phyloP scores from a whole-genome alignment of 495 filamentous ascomycete species.

The Pyrenula massariospora region DNA sequence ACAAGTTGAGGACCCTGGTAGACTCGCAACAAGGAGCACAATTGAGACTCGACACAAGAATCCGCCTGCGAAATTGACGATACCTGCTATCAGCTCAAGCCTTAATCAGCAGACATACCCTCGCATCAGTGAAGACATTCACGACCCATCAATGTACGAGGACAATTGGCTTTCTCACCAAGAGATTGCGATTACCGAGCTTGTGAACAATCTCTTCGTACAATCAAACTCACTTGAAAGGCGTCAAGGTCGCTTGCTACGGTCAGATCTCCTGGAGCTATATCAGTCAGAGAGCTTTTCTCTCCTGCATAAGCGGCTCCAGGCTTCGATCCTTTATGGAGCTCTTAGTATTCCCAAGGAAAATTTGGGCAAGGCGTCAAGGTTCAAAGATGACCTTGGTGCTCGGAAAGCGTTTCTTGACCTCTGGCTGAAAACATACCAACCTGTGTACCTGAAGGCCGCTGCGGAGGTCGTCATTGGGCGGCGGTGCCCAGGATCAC shows the following conservation, averaged over 20 bases:
- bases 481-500: slow-evolving; percentile 28
- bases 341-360: slow-evolving; percentile 46
- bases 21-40: not conserved
- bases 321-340: slow-evolving; percentile 53
- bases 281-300: slow-evolving; percentile 44
- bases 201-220: slow-evolving; percentile 46
- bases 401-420: slow-evolving; percentile 43
- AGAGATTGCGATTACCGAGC: slow-evolving; percentile 48
- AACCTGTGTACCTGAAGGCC: slow-evolving; percentile 32
- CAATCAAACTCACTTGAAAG: slow-evolving; percentile 8
- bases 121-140: slow-evolving; percentile 41
- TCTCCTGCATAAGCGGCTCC: slow-evolving; percentile 44
- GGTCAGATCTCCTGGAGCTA: slow-evolving; percentile 33
- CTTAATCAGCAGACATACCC: slow-evolving; percentile 32
- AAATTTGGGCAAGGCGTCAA: slow-evolving; percentile 25
- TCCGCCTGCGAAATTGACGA: slow-evolving; percentile 4
- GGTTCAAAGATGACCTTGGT: slow-evolving; percentile 47
- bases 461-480: slow-evolving; percentile 52
- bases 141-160: slow-evolving; percentile 47
- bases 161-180: slow-evolving; percentile 55
- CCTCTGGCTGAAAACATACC: slow-evolving; percentile 48
- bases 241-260: slow-evolving; percentile 8
- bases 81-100: slow-evolving; percentile 6
- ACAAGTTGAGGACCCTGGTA: not conserved
- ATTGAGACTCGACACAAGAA: not conserved